Base-by-base conservation (phyloP, 306 rosid species). In the Acacia crassicarpa region DNA sequence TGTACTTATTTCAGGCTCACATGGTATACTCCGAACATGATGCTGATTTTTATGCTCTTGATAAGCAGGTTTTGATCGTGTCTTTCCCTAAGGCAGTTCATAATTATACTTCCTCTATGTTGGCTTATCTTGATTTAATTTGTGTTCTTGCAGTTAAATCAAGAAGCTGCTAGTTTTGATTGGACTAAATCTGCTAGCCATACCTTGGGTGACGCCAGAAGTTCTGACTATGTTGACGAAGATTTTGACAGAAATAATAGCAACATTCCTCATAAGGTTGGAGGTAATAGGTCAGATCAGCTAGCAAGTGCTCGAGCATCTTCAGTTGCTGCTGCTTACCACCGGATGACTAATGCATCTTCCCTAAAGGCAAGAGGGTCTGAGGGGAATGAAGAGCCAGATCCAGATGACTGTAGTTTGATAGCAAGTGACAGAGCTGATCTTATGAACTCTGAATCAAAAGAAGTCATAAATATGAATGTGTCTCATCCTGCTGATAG, bases 121-220 rank as follows among this genome's bases (percentile, higher is more conserved):
- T 67, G 49, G 22, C 75, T 41, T 51, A 44, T 77, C 63, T 72
- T 81, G 58, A 81, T 88, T 72, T 85, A 38, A 70, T 74, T 80
- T 79, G 33, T 32, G 81, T 74, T 43, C 20, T 87, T 85, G 81
- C 79, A 95, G 99, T 88, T 95, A 83, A 95, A 91, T 88, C 86
- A 89, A 85, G 98, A 95, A 86, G 97, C 97, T 79, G 88, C 88
- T 74, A 85, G 85, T 88, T 92, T 93, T 89, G 99, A 95, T 84
- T 95, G 99, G 99, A 93, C 96, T 20, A 92, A 89, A 90, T 90
- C 96, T 69, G 85, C 87, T 54, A 78, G 99, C 85, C 91, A 89
- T 85, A 93, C 97, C n/a, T 71, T 95, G 82, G 77, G 87, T 68
- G 91, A 94, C 76, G 76, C 87, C 48, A 85, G 82, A 85, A 81